Base-by-base conservation (phyloP, 1,284 basidiomycete species). In the Puccinia hordei region DNA sequence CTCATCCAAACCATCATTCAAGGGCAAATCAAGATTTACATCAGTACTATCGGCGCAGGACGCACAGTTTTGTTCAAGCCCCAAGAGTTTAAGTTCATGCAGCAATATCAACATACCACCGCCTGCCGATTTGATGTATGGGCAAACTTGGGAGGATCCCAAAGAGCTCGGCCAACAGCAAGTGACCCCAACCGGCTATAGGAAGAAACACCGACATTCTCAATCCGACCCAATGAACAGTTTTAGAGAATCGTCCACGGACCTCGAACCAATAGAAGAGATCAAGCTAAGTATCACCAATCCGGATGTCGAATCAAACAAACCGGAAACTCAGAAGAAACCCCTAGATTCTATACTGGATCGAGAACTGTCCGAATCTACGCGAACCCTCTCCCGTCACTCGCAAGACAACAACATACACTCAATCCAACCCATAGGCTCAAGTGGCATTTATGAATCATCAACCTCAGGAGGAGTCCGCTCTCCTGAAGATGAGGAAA, bases 221-320 rank as follows among this genome's bases (percentile, higher is more conserved):
- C 3, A 38, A 33, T 63, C 61, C 35, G 61, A 33, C n/a, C 35
- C 61, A 22, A 41, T 63, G 61, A 63, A 63, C 8, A n/a, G 19
- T 35, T 30, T 38, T 1, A 6, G 61, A 30, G 61, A 63, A 13
- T 38, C 33, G 9, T 35, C 35, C 35, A 41, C 15, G 19, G 61
- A 63, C 33, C 33, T 63, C n/a, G 61, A 63, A 63, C 61, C 61
- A 22, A 38, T 63, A 4, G 44, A n/a, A 30, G 30, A 69, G 27
- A 27, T 69, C 41, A 69, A 69, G 41, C 44, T 69, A 51, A 69
- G 66, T 49, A 22, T 69, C 1, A 69, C 66, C 24, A 69, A 69
- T 49, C 66, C 66, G 22, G 66, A 69, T 69, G 4, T 69, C n/a
- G 66, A 69, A 49, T 51, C 15, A 22, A 69, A 24, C 4, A 12